Conservation (phyloP, 2,329 filamentous ascomycete genomes). For the Cladosporium sp. region DNA sequence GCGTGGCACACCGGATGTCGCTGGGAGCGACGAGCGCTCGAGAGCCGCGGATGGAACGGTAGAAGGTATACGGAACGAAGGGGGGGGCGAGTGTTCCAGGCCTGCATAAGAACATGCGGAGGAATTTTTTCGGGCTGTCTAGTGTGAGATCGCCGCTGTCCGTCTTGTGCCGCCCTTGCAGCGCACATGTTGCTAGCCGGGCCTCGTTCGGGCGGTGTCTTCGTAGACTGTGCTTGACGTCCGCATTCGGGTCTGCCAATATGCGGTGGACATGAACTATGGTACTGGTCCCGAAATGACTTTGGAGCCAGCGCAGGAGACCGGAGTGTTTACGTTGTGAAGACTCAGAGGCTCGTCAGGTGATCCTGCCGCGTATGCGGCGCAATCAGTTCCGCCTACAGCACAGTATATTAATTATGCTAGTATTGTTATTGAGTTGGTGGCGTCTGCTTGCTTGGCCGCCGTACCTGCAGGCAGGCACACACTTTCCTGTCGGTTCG, state of each 20-base stretch:
- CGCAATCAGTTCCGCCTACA: not conserved
- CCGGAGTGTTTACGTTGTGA: not conserved
- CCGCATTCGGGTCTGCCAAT: slow-evolving; percentile 5
- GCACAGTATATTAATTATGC: not conserved
- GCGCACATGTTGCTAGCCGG: slow-evolving; percentile 8
- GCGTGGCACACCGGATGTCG: not conserved
- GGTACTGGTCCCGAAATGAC: slow-evolving; percentile 8
- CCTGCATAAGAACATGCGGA: slow-evolving; percentile 18
- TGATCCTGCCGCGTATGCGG: slow-evolving; percentile 1
- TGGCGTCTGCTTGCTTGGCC: slow-evolving; percentile 10
- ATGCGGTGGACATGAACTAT: slow-evolving; percentile 14
- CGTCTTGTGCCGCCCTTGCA: slow-evolving; percentile 16
- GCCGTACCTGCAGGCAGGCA: slow-evolving; percentile 13
- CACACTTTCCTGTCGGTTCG: slow-evolving; percentile 1
- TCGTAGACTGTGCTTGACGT: not conserved
- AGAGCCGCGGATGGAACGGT: slow-evolving; percentile 9
- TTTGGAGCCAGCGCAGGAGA: slow-evolving; percentile 7
- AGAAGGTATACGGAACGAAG: not conserved
- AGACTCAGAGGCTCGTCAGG: slow-evolving; percentile 6
- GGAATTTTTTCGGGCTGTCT: slow-evolving; percentile 6
- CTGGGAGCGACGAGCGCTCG: not conserved
- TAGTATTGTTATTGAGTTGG: slow-evolving; percentile 1
- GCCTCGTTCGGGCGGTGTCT: slow-evolving; percentile 1
- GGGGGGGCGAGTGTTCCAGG: slow-evolving; percentile 7
- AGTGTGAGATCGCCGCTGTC: slow-evolving; percentile 2